Percentiles rank a stretch among this genome's conserved stretches.
Evolutionary conservation across 305 asterid species (phyloP).

Genomic region (Withania somnifera): DNA sequence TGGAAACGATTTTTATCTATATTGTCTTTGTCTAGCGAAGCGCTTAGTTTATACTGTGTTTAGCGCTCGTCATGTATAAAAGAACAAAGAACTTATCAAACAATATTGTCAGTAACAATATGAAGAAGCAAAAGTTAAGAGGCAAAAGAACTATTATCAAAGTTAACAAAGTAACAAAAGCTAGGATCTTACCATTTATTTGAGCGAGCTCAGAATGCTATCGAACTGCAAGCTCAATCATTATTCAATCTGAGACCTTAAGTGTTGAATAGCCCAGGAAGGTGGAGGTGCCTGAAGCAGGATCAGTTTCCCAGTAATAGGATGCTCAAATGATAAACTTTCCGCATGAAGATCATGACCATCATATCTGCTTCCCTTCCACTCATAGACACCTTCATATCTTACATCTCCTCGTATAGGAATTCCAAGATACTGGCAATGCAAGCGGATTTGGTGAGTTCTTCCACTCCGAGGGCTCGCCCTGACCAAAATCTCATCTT

Average conservation of each 20-base stretch:
- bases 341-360: conserved; percentile 93
- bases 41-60: too few relatives aligned
- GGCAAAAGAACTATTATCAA: neutral
- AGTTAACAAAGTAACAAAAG: neutral
- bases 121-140: neutral
- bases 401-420: conserved; percentile 80
- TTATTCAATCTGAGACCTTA: neutral
- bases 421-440: conserved; percentile 82
- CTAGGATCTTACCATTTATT: neutral
- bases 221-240: neutral
- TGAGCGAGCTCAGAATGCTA: neutral
- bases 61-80: too few relatives aligned
- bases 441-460: conserved; percentile 89
- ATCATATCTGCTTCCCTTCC: conserved; percentile 47
- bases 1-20: too few relatives aligned
- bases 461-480: conserved; percentile 80
- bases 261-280: conserved; percentile 45
- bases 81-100: too few relatives aligned
- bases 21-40: too few relatives aligned
- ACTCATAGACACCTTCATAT: conserved; percentile 76
- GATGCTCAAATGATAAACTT: conserved; percentile 77
- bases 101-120: too few relatives aligned
- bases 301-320: conserved; percentile 44
- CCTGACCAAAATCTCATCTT: conserved; percentile 54
- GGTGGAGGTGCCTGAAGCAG: conserved; percentile 67